Conservation (phyloP, 305 asterid species). For the Solanum chacoense region DNA sequence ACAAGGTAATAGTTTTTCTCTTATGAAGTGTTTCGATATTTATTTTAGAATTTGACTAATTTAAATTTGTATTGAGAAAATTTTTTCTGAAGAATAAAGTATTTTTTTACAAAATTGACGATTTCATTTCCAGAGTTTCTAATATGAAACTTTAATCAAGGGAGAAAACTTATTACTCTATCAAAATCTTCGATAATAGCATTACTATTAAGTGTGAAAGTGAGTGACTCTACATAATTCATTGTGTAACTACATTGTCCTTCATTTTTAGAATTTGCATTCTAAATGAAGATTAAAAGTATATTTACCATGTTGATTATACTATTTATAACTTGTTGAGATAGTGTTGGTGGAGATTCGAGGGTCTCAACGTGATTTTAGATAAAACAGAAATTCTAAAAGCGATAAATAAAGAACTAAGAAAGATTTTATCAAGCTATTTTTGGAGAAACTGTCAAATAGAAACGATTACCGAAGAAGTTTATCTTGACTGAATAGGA, state of each 20-base stretch:
- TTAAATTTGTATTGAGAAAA: neutral
- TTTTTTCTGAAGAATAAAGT: neutral
- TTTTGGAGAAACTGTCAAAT: no score
- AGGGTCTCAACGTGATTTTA: neutral
- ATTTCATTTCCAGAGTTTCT: neutral
- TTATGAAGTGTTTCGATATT: neutral
- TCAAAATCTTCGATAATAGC: neutral
- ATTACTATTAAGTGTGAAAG: neutral
- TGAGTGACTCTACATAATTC: neutral
- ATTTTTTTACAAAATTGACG: fast-evolving
- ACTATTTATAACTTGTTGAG: neutral
- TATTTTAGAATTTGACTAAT: neutral
- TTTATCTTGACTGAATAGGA: neutral
- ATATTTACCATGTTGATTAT: neutral
- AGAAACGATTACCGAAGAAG: neutral
- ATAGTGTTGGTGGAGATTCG: neutral
- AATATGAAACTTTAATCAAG: neutral
- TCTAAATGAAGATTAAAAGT: neutral
- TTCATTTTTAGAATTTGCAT: neutral
- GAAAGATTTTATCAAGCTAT: neutral
- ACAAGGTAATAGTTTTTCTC: neutral
- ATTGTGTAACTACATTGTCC: neutral
- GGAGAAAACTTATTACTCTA: neutral
- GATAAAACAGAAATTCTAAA: neutral
- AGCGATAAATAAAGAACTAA: neutral